Conservation (phyloP, 345 rosid species). For the Carallia pectinifolia region DNA sequence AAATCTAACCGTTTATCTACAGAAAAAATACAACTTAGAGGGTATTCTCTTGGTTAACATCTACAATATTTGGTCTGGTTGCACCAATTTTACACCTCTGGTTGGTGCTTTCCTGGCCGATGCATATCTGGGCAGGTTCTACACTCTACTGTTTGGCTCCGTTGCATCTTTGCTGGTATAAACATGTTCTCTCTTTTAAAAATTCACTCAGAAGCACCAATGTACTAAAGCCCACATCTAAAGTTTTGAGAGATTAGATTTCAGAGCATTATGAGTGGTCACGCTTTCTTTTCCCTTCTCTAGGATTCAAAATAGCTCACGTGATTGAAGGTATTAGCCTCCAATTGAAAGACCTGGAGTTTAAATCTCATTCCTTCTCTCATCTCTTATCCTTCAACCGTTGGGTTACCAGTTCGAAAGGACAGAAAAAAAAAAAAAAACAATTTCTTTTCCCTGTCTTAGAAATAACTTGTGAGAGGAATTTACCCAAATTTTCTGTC, state of each 20-base stretch:
- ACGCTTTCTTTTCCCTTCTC: not conserved
- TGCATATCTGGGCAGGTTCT: slow-evolving; percentile 55
- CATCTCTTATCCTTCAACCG: too few relatives aligned
- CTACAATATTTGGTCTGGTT: slow-evolving; percentile 55
- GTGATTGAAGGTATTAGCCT: too few relatives aligned
- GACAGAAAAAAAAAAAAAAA: too few relatives aligned
- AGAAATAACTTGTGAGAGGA: not conserved
- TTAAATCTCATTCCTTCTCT: too few relatives aligned
- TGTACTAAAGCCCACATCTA: too few relatives aligned
- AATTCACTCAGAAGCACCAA: too few relatives aligned
- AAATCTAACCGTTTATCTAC: slow-evolving; percentile 52
- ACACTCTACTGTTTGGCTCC: slow-evolving; percentile 57
- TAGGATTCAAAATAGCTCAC: too few relatives aligned
- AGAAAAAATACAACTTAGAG: slow-evolving; percentile 49
- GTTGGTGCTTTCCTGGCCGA: slow-evolving; percentile 68
- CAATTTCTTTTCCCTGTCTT: not conserved
- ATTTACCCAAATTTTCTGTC: not conserved
- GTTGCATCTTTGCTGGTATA: slow-evolving; percentile 50
- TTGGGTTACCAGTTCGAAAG: too few relatives aligned
- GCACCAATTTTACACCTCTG: slow-evolving; percentile 51
- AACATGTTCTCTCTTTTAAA: not conserved
- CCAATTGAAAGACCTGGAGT: too few relatives aligned
- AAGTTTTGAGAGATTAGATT: too few relatives aligned
- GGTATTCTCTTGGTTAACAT: slow-evolving; percentile 57
- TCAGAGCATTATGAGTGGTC: too few relatives aligned